Base-by-base conservation (phyloP, 2,329 filamentous ascomycete genomes). In the Cercospora sp. region DNA sequence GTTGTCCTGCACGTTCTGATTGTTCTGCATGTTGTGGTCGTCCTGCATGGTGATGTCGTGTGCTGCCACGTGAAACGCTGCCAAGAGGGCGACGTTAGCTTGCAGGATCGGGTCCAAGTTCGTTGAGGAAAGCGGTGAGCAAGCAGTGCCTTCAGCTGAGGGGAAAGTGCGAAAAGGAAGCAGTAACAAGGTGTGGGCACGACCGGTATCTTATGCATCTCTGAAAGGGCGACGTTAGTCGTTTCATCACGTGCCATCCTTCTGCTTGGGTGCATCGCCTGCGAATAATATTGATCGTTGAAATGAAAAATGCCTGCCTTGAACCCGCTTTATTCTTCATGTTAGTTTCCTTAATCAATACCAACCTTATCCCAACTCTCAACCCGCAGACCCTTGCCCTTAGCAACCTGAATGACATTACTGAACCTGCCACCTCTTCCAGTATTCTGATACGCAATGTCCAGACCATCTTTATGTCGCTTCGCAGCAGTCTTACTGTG, bases 401-500 rank as follows among this genome's bases (percentile, higher is more conserved):
- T 75, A n/a, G 76, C 75, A 45, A 70, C 73, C 67, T 77, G 74
- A 64, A 78, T 77, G 26, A 78, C 72, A 71, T 78, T 78, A 39
- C 72, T 76, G 63, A 77, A 74, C 28, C 75, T 68, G 9, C 75
- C 73, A 4, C 69, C 66, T 28, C 76, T 65, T 9, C 76, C 76
- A 45, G 65, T 72, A 12, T 76, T 76, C n/a, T 68, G 65, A 68
- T 78, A 77, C 16, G 76, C 75, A 13, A 77, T 72, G n/a, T 69
- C 62, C 13, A 76, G 72, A 5, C 76, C 76, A 63, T 78, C 76
- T 51, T 73, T 71, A 61, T 77, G 75, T 61, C 73, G 51, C 48
- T 70, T 70, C 20, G 66, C 70, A 6, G 68, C 67, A 91, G 68
- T 71, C 67, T 77, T 77, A 78, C 88, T 90, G 81, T 96, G 91